A percentile compares a stretch with the other conserved stretches of the same genome.
These are phyloP conservation scores for Podospora bellae-mahoneyi DNA, from an alignment of 495 filamentous ascomycete species.

Conservation along the genomic window DNA sequence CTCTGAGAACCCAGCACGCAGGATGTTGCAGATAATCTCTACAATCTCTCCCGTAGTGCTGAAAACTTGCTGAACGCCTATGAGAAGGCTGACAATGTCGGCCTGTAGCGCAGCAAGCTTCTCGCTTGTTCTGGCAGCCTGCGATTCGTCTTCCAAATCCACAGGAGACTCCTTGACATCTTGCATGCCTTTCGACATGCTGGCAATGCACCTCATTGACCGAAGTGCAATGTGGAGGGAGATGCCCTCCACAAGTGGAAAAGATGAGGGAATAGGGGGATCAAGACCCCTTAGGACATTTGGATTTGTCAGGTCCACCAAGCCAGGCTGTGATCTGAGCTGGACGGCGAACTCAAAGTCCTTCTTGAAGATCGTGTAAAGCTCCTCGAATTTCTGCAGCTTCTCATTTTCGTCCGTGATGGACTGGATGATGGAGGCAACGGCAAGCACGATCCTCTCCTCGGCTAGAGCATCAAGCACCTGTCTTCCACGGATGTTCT, in stretches of 20 bases:
- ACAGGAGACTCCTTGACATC: slow-evolving; percentile 65
- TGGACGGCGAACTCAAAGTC: slow-evolving; percentile 52
- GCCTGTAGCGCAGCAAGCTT: slow-evolving; percentile 26
- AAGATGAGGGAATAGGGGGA: slow-evolving; percentile 24
- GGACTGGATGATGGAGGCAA: slow-evolving; percentile 81
- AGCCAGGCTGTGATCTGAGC: slow-evolving; percentile 30
- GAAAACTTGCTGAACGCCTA: slow-evolving; percentile 52
- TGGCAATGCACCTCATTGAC: slow-evolving; percentile 68
- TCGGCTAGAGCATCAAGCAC: slow-evolving; percentile 67
- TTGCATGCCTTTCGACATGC: slow-evolving; percentile 78
- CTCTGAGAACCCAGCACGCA: slow-evolving; percentile 78
- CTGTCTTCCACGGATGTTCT: slow-evolving; percentile 55
- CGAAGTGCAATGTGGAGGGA: slow-evolving; percentile 55
- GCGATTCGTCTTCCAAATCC: slow-evolving; percentile 54
- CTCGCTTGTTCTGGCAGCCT: slow-evolving; percentile 1
- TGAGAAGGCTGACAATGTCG: slow-evolving; percentile 55
- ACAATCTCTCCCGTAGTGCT: slow-evolving; percentile 64
- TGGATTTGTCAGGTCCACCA: slow-evolving; percentile 37
- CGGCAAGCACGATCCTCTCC: slow-evolving; percentile 76
- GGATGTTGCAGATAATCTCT: slow-evolving; percentile 70
- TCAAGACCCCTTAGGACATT: slow-evolving; percentile 33
- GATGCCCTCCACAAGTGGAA: slow-evolving; percentile 35
- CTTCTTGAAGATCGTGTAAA: slow-evolving; percentile 61
- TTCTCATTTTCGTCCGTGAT: slow-evolving; percentile 62
- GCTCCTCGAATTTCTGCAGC: slow-evolving; percentile 55